Evolutionary conservation across 2,329 filamentous ascomycete genomes (phyloP), one percentile per base, ranked within the genome.

Genomic region (Thielaviopsis populi): DNA sequence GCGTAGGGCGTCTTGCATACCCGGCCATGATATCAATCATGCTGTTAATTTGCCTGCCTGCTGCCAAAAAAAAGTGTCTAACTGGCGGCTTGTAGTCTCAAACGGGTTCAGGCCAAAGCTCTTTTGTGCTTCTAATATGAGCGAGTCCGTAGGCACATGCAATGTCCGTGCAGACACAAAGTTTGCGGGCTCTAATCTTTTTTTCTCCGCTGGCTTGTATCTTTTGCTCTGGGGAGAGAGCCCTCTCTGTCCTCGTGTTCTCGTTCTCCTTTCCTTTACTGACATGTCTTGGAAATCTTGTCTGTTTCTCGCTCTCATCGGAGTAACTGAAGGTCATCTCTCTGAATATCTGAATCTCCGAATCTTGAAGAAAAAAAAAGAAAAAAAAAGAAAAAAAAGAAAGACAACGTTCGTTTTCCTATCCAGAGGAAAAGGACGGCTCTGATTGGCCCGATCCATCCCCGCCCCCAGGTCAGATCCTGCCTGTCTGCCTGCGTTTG

Each of bases 161-260:
- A 37, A 56, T 56, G 53, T 56, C 53, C 30, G 53, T 56, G 53
- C 53, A 37, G 5, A 56, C 10, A 37, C 53, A 56, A 56, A 56
- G 53, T 19, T 37, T 37, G n/a, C 24, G 30, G 53, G 27, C 17
- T 56, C 17, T 56, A 17, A 17, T 37, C 37, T 33, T 37, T 17
- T 56, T 33, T 37, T 17, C 15, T 10, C 53, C 17, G 50, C 17
- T n/a, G 50, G 11, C 13, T 56, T 19, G 46, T 50, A 24, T 7
- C 27, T 56, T 37, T 37, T 56, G 8, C 10, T 56, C 15, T 37
- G 22, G 33, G n/a, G n/a, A n/a, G n/a, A n/a, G 24, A 19, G 24
- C 24, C 8, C 19, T 53, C 8, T 22, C 2, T 17, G 10, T 7
- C n/a, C 22, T 53, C 22, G 7, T 13, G 19, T 30, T 2, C 24